Evolutionary conservation across 768 basidiomycete genomes (phyloP).

Genomic region (Trametes sanguinea): DNA sequence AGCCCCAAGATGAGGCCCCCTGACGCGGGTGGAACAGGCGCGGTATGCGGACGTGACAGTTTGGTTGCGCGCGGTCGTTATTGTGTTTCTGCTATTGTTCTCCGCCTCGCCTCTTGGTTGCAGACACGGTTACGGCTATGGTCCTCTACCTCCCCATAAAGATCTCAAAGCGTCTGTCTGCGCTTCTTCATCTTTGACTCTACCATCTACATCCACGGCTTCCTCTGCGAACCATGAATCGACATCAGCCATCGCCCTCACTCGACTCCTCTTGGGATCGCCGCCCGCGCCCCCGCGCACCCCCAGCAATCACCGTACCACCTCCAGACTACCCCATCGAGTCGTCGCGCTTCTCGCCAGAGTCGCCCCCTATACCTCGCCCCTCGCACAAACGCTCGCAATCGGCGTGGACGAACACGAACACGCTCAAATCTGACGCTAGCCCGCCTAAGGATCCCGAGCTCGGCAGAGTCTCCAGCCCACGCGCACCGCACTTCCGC

Average conservation of each 20-base stretch:
- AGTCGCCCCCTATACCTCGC: slow-evolving; percentile 36
- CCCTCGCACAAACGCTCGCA: slow-evolving; percentile 27
- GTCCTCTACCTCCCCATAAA: slow-evolving; percentile 18
- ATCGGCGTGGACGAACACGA: slow-evolving; percentile 29
- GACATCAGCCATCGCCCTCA: slow-evolving; percentile 4
- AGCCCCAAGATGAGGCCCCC: not conserved
- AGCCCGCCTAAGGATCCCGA: slow-evolving; percentile 22
- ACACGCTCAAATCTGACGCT: slow-evolving; percentile 25
- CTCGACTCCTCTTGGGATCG: slow-evolving; percentile 17
- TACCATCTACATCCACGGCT: slow-evolving; percentile 6
- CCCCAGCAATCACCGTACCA: slow-evolving; percentile 19
- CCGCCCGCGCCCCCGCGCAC: slow-evolving; percentile 14
- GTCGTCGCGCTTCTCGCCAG: slow-evolving; percentile 46
- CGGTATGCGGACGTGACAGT: not conserved
- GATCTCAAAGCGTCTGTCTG: not conserved
- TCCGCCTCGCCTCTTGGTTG: slow-evolving; percentile 9
- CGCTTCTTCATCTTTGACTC: slow-evolving; percentile 13
- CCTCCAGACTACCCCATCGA: slow-evolving; percentile 31
- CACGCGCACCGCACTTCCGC: slow-evolving; percentile 25
- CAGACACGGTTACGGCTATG: slow-evolving; percentile 1
- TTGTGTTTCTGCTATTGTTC: slow-evolving; percentile 23
- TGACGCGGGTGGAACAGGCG: not conserved
- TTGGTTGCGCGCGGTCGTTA: slow-evolving; percentile 1
- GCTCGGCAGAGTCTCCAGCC: slow-evolving; percentile 34
- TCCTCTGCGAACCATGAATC: slow-evolving; percentile 12